These are phyloP conservation scores for Phytophthora colocasiae DNA, from an alignment of 352 stramenopile species.

Conservation along the genomic window DNA sequence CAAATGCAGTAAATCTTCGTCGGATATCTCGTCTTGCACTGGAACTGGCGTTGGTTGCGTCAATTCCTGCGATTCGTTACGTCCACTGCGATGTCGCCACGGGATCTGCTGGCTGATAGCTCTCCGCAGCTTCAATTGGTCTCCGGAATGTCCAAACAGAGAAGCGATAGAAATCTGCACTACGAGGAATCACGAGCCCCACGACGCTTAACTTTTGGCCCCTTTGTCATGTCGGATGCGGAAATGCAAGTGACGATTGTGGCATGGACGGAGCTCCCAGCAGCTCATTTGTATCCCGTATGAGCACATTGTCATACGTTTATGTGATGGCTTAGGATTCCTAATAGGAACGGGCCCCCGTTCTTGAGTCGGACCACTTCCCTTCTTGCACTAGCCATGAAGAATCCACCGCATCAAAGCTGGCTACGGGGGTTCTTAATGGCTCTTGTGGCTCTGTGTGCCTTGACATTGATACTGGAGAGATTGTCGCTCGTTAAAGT, in stretches of 20 bases:
- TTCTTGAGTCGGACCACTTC: constrained; percentile 5
- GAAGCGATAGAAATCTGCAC: constrained; percentile 21
- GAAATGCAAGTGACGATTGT: background rate
- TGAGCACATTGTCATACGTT: background rate
- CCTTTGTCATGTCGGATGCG: constrained; percentile 3
- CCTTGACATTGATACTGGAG: constrained; percentile 25
- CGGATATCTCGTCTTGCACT: constrained; percentile 17
- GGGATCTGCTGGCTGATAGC: constrained; percentile 20
- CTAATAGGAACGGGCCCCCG: background rate
- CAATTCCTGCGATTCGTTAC: constrained; percentile 7
- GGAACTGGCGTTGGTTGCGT: background rate
- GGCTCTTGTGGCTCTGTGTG: constrained; percentile 17
- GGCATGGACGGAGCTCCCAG: constrained; percentile 6
- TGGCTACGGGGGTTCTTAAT: constrained; percentile 24
- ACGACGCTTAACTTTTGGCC: background rate
- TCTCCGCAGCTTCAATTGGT: constrained; percentile 21
- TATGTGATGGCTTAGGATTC: too few relatives aligned
- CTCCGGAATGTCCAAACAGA: constrained; percentile 20
- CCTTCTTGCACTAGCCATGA: constrained; percentile 6
- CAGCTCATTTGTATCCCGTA: constrained; percentile 6
- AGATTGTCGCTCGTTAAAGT: constrained; percentile 3
- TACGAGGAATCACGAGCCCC: constrained; percentile 19
- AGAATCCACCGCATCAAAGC: background rate
- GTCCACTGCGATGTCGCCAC: constrained; percentile 11
- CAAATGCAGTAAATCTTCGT: constrained; percentile 44